Conservation (phyloP, 164 flowering plant species). For the Aristolochia californica region DNA sequence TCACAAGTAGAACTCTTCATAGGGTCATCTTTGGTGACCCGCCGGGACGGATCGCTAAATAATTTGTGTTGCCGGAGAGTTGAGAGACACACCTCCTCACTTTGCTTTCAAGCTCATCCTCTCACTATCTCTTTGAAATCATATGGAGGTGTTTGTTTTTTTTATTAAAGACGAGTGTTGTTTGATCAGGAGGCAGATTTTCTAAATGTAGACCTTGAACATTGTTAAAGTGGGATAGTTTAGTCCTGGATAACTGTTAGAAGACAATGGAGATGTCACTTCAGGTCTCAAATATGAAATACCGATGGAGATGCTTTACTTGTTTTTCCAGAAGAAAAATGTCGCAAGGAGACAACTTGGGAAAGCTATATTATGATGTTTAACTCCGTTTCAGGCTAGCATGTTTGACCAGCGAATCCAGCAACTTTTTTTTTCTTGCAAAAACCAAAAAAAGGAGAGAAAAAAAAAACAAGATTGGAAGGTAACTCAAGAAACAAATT, state of each 20-base stretch:
- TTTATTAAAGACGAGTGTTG: neutral
- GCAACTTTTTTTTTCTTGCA: too few relatives aligned
- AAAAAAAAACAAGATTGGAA: too few relatives aligned
- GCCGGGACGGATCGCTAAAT: neutral
- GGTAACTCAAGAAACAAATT: too few relatives aligned
- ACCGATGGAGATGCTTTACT: too few relatives aligned
- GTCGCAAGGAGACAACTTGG: too few relatives aligned
- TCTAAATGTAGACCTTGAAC: neutral
- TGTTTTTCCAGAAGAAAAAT: too few relatives aligned
- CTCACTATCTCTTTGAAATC: neutral
- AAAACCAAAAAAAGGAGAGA: too few relatives aligned
- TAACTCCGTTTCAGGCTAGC: too few relatives aligned
- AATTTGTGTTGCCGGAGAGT: constrained; percentile 3
- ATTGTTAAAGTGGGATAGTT: neutral
- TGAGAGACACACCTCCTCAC: neutral
- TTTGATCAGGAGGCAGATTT: constrained; percentile 6
- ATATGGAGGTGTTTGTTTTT: too few relatives aligned
- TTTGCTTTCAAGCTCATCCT: neutral
- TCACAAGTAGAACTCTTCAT: neutral
- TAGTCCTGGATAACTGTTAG: neutral
- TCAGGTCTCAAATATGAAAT: neutral
- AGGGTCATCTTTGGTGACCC: neutral
- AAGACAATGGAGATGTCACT: constrained; percentile 1
- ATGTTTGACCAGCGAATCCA: too few relatives aligned
- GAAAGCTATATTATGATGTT: too few relatives aligned